These are phyloP conservation scores for Cercospora citrullina DNA, from an alignment of 2,329 filamentous ascomycete species.

Conservation along the genomic window DNA sequence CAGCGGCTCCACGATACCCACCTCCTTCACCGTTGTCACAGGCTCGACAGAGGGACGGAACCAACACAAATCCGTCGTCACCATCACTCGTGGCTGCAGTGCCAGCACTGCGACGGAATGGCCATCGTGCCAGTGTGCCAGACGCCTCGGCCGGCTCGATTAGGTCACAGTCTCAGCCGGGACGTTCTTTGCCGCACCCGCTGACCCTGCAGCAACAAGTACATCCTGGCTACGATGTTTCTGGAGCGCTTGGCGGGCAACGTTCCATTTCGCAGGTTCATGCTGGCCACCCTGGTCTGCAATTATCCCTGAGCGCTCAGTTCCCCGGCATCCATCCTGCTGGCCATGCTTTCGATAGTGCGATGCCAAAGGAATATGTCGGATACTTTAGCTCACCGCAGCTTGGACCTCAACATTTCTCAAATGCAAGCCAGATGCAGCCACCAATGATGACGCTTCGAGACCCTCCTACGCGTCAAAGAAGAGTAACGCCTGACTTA, in stretches of 20 bases:
- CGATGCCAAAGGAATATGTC: constrained; percentile 52
- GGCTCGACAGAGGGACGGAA: constrained; percentile 45
- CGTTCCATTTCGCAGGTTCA: constrained; percentile 28
- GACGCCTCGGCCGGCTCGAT: constrained; percentile 44
- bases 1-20: constrained; percentile 45
- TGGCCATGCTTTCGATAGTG: constrained; percentile 33
- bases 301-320: constrained; percentile 28
- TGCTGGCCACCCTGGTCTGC: constrained; percentile 28
- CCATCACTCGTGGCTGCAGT: constrained; percentile 48
- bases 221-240: constrained; percentile 44
- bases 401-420: constrained; percentile 39
- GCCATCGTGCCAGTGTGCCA: constrained; percentile 47
- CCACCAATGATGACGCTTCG: constrained; percentile 40
- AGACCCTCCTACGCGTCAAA: constrained; percentile 44
- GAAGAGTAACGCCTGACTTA: constrained; percentile 47
- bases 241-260: constrained; percentile 35
- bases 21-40: constrained; percentile 41
- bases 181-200: constrained; percentile 45
- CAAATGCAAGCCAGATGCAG: constrained; percentile 34
- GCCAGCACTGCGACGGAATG: constrained; percentile 45
- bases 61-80: constrained; percentile 51
- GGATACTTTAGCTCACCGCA: constrained; percentile 52
- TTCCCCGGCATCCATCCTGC: constrained; percentile 26
- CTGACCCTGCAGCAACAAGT: constrained; percentile 41
- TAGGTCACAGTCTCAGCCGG: constrained; percentile 54